phyloP scores from a whole-genome alignment of 768 basidiomycete genomes.

The Thelephora ganbajun region DNA sequence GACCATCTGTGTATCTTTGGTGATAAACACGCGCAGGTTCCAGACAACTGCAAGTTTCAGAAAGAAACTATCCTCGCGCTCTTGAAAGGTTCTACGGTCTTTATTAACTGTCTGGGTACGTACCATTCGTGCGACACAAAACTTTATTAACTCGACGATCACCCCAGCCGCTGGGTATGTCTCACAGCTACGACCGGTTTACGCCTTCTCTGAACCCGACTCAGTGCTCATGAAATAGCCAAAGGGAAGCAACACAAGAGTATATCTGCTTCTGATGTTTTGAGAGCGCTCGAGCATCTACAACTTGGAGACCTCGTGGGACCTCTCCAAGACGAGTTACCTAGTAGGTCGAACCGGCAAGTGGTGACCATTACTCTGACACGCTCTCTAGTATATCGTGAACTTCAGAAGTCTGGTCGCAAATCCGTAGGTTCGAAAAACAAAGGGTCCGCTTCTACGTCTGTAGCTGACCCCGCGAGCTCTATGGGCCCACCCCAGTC shows the following conservation, averaged over 20 bases:
- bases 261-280: conserved; percentile 80
- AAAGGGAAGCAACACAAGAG: conserved; percentile 76
- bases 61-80: conserved; percentile 82
- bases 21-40: conserved; percentile 36
- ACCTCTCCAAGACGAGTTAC: conserved; percentile 48
- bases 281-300: conserved; percentile 71
- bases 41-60: conserved; percentile 74
- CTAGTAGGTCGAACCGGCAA: conserved; percentile 26
- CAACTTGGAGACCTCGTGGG: conserved; percentile 63
- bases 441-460: conserved; percentile 13
- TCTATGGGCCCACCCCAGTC: conserved; percentile 8
- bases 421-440: conserved; percentile 13
- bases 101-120: conserved; percentile 87
- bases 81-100: conserved; percentile 83
- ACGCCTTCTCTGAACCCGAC: neutral
- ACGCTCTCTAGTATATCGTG: conserved; percentile 42
- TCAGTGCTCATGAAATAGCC: conserved; percentile 81
- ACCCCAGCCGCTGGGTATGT: conserved; percentile 31
- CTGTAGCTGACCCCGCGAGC: neutral
- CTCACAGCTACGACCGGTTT: neutral
- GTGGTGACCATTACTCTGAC: neutral
- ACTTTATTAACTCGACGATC: neutral
- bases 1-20: neutral
- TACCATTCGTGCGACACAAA: conserved; percentile 5
- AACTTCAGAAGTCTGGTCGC: conserved; percentile 42